Evolutionary conservation across 1,284 basidiomycete species (phyloP), one percentile per base, ranked within the genome.

Genomic region (Farysia itapuensis): DNA sequence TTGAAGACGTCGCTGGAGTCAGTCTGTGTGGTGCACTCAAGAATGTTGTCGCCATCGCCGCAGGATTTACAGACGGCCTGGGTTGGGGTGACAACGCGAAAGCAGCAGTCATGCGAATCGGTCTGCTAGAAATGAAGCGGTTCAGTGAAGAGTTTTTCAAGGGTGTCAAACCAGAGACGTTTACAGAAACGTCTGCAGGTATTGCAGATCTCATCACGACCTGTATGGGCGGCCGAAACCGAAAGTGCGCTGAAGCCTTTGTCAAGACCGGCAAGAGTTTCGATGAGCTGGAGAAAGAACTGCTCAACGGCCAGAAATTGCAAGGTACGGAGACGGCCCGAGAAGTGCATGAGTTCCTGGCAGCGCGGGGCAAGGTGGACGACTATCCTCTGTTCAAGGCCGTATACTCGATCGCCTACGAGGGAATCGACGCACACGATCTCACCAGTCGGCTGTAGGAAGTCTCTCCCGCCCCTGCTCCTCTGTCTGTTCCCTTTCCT

Each of bases 121-220:
- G 74, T 5, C 43, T 78, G 31, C 60, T 78, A 48, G 77, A 78
- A 53, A 78, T 78, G 77, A 75, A 74, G 45, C 60, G 71, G 19
- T 79, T 80, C 71, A 79, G 80, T 44, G 77, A 79, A 43, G 81
- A 83, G 64, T 83, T 83, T 77, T 83, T 83, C 70, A 67, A 79
- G 1, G 77, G 79, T 36, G 79, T 81, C 67, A 80, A 81, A 65
- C 75, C 79, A 4, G 79, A 80, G 43, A 82, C 81, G 0, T 83
- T 83, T 65, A 53, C 76, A 77, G 61, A 81, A 80, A 75, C 79
- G 64, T 67, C 61, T 33, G 81, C 82, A 1, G 82, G 82, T 34
- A 78, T 84, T 19, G 82, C 82, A 7, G 82, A 84, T 74, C 74
- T 84, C 21, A 83, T 84, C 70, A 83, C 82, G 4, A 81, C 81